phyloP scores from a whole-genome alignment of 345 rosid genomes.

The Eucalyptus curtisii region DNA sequence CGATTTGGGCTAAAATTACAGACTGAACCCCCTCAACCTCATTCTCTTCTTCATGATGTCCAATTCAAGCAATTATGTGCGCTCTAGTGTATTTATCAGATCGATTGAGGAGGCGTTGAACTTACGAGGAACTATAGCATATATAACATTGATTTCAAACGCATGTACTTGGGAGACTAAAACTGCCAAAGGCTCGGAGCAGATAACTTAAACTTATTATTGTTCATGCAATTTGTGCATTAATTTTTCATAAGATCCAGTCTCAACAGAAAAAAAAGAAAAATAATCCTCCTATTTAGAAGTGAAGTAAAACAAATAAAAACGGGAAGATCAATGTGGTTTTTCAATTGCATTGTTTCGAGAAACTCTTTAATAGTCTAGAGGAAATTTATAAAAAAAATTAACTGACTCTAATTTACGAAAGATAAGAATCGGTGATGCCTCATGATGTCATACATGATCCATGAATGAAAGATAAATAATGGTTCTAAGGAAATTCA shows the following conservation, averaged over 20 bases:
- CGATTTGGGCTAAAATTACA: accelerated
- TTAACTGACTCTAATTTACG: neutral
- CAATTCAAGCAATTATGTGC: neutral
- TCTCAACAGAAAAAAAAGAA: neutral
- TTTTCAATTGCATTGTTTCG: neutral
- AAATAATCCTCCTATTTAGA: neutral
- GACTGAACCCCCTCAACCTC: neutral
- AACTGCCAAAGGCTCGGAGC: neutral
- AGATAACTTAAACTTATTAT: neutral
- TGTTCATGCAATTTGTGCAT: neutral
- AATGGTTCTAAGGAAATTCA: neutral
- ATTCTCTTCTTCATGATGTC: neutral
- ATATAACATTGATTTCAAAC: neutral
- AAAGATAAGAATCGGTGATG: neutral
- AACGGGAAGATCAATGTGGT: neutral
- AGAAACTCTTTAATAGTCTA: neutral
- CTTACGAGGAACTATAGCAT: neutral
- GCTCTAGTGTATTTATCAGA: neutral
- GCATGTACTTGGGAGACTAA: neutral
- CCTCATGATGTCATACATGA: accelerated
- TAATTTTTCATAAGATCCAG: neutral
- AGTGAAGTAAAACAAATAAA: neutral
- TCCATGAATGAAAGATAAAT: neutral
- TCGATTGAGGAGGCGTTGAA: neutral
- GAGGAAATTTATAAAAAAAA: neutral